Evolutionary conservation across 2,329 filamentous ascomycete species (phyloP).

Genomic region (Huntiella savannae): DNA sequence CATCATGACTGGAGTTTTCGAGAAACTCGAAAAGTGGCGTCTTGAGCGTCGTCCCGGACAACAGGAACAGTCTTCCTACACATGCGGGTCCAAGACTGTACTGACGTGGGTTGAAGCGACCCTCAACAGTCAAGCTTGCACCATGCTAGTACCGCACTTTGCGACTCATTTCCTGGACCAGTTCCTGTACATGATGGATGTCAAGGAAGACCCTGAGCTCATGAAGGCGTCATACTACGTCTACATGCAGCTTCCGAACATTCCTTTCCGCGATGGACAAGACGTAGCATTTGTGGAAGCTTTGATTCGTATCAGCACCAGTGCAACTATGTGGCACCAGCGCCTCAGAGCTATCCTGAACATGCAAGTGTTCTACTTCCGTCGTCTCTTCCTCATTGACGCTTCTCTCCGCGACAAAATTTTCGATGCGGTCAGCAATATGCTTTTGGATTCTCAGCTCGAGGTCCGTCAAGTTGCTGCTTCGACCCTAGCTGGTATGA

Average conservation of each 20-base stretch:
- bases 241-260: constrained; percentile 88
- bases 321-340: constrained; percentile 82
- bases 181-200: constrained; percentile 98
- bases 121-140: constrained; percentile 82
- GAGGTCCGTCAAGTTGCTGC: constrained; percentile 90
- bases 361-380: constrained; percentile 97
- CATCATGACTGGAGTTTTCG: constrained; percentile 59
- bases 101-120: constrained; percentile 87
- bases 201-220: constrained; percentile 93
- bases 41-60: constrained; percentile 68
- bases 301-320: constrained; percentile 72
- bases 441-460: constrained; percentile 80
- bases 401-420: constrained; percentile 56
- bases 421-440: constrained; percentile 83
- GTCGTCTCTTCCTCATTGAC: constrained; percentile 73
- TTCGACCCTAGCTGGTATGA: constrained; percentile 89
- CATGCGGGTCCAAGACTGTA: constrained; percentile 87
- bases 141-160: constrained; percentile 78
- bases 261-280: constrained; percentile 75
- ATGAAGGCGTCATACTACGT: constrained; percentile 91
- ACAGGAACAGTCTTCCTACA: constrained; percentile 86
- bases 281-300: constrained; percentile 69
- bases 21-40: constrained; percentile 70
- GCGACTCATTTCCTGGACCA: constrained; percentile 76
- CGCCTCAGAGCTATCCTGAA: constrained; percentile 87